phyloP scores from a whole-genome alignment of 306 rosid species.

The Phaseolus lunatus region DNA sequence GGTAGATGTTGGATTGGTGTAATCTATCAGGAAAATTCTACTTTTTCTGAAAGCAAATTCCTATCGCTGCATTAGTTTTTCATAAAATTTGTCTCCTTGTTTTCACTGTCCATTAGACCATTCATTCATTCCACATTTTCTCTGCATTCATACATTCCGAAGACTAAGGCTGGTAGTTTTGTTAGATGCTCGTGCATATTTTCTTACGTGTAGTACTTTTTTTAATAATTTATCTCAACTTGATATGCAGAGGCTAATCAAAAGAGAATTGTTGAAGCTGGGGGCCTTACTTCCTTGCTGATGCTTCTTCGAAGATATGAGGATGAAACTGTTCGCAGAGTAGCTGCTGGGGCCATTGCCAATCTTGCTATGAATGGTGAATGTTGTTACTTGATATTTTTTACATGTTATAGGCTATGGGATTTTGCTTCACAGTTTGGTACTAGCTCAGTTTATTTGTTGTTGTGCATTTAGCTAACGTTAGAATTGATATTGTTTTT shows the following conservation, averaged over 20 bases:
- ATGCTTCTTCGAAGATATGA: slow-evolving; percentile 97
- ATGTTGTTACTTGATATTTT: slow-evolving; percentile 21
- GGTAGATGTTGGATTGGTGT: slow-evolving; percentile 14
- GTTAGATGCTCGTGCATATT: slow-evolving; percentile 9
- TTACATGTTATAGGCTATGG: slow-evolving; percentile 14
- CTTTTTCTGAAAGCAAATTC: not conserved
- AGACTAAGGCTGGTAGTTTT: not conserved
- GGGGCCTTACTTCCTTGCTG: slow-evolving; percentile 92
- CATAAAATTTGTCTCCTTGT: slow-evolving; percentile 10
- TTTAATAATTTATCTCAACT: slow-evolving; percentile 43
- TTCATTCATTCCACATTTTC: slow-evolving; percentile 11
- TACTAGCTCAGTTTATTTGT: slow-evolving; percentile 36
- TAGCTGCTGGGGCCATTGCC: slow-evolving; percentile 98
- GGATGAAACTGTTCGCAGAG: slow-evolving; percentile 96
- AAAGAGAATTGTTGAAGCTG: slow-evolving; percentile 93
- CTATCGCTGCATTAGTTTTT: slow-evolving; percentile 4
- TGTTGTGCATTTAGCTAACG: slow-evolving; percentile 19
- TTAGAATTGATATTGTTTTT: slow-evolving; percentile 38
- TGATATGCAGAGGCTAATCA: slow-evolving; percentile 85
- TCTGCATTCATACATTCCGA: slow-evolving; percentile 18
- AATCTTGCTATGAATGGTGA: slow-evolving; percentile 98
- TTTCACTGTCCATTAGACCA: slow-evolving; percentile 14
- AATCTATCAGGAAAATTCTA: not conserved
- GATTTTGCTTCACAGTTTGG: slow-evolving; percentile 39
- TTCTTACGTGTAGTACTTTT: slow-evolving; percentile 17